Evolutionary conservation across 2,329 filamentous ascomycete genomes (phyloP).

Genomic region (Fonsecaea multimorphosa): DNA sequence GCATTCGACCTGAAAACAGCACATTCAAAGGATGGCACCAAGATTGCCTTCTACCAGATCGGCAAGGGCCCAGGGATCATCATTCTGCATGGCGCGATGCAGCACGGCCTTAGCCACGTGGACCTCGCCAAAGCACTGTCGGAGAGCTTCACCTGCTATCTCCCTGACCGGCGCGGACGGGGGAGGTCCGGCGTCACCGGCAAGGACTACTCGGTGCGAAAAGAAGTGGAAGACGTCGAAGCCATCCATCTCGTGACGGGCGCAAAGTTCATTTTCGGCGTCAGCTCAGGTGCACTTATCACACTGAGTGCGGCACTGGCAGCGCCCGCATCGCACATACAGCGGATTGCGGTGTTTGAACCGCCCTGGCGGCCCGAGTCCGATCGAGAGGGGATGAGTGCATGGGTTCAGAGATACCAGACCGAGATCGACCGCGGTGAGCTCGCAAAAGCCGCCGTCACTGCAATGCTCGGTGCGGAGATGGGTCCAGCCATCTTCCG

Average conservation of each 20-base stretch:
- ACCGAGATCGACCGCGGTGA: constrained; percentile 20
- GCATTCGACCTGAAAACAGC: constrained; percentile 13
- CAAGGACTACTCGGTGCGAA: constrained; percentile 10
- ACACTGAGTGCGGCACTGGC: constrained; percentile 22
- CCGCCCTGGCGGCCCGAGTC: constrained; percentile 27
- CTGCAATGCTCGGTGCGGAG: constrained; percentile 26
- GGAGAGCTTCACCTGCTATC: constrained; percentile 24
- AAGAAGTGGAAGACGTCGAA: constrained; percentile 29
- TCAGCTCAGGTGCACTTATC: constrained; percentile 28
- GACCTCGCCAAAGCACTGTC: constrained; percentile 23
- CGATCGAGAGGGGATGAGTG: constrained; percentile 17
- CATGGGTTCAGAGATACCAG: constrained; percentile 21
- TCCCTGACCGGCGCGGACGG: constrained; percentile 27
- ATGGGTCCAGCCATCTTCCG: constrained; percentile 26
- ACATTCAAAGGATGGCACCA: constrained; percentile 26
- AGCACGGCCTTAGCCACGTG: constrained; percentile 25
- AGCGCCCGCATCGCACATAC: constrained; percentile 20
- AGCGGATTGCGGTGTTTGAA: constrained; percentile 26
- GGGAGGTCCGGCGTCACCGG: constrained; percentile 20
- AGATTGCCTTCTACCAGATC: constrained; percentile 27
- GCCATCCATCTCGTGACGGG: constrained; percentile 21
- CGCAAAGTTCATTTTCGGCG: constrained; percentile 26
- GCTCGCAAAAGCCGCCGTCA: constrained; percentile 22
- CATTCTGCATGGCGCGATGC: constrained; percentile 27
- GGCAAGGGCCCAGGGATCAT: constrained; percentile 21